These are phyloP conservation scores for Tubosaeta brunneosetosa DNA, from an alignment of 768 basidiomycete species.

Conservation along the genomic window DNA sequence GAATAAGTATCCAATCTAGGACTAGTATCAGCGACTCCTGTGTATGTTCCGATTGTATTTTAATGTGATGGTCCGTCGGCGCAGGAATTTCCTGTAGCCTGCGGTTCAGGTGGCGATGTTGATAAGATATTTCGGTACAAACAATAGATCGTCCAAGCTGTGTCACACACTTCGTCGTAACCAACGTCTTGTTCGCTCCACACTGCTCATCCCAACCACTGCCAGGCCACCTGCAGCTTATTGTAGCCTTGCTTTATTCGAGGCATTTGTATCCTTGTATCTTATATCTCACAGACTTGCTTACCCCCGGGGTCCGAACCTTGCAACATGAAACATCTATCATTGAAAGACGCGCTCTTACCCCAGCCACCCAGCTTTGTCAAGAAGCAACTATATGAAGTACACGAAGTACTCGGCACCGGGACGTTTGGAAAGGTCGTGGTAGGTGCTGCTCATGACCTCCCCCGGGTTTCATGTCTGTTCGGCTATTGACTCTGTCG, in stretches of 20 bases:
- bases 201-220: background rate
- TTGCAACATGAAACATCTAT: conserved; percentile 31
- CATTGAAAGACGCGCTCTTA: conserved; percentile 55
- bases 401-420: conserved; percentile 67
- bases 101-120: background rate
- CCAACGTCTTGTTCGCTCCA: background rate
- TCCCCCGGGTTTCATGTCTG: background rate
- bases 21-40: too few species aligned
- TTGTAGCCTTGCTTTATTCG: background rate
- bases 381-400: conserved; percentile 81
- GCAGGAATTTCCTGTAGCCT: background rate
- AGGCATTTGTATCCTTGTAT: background rate
- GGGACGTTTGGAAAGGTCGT: conserved; percentile 93
- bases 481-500: background rate
- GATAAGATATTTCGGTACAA: conserved; percentile 17
- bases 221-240: background rate
- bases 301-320: background rate
- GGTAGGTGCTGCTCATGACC: conserved; percentile 39
- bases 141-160: conserved; percentile 8
- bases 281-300: background rate
- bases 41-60: background rate
- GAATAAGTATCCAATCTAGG: background rate
- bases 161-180: background rate
- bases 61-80: background rate
- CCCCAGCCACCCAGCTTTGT: conserved; percentile 80